Evolutionary conservation across 306 rosid genomes (phyloP), one percentile per base, ranked within the genome.

Genomic region (Myrica gale): DNA sequence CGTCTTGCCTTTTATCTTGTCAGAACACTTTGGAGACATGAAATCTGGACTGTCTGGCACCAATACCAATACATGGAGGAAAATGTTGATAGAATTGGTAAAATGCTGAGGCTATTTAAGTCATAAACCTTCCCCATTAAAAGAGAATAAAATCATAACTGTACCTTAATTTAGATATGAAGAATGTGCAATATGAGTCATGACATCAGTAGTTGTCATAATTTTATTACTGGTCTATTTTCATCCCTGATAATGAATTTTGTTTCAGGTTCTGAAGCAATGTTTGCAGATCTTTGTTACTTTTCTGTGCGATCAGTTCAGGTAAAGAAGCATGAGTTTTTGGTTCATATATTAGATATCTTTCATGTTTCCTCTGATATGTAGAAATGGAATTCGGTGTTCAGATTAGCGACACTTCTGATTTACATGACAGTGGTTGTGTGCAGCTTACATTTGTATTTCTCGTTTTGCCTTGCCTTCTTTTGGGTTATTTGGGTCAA

Each of bases 401-500:
- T 50, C 42, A 16, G 23, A 68, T 48, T 47, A 74, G 67, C 79
- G 62, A 32, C 50, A 73, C 4, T 67, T 55, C 61, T 72, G 26
- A 74, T 76, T 26, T 57, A 67, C 68, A 66, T 77, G 77, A 67
- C 81, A 63, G 80, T 76, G 73, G 82, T 53, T 83, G 66, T 84
- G 80, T 76, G 87, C 98, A 94, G 98, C 96, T 94, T 79, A 86
- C 97, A 5, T 94, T 94, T 87, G 92, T 88, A 71, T 89, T 90
- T 81, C 98, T 94, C 69, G 97, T 94, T 82, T 83, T 92, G 82
- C 98, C 98, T 32, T 94, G 98, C 86, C 91, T 94, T 65, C 57
- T 90, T 63, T 74, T 92, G 98, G 98, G 97, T 69, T 94, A 94
- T 87, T 88, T 94, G 98, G 98, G 98, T 80, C 98, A 94, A 90